Evolutionary conservation across 73 alveolate genomes (phyloP), one percentile per base, ranked within the genome.

Genomic region (Diophrys appendiculata): DNA sequence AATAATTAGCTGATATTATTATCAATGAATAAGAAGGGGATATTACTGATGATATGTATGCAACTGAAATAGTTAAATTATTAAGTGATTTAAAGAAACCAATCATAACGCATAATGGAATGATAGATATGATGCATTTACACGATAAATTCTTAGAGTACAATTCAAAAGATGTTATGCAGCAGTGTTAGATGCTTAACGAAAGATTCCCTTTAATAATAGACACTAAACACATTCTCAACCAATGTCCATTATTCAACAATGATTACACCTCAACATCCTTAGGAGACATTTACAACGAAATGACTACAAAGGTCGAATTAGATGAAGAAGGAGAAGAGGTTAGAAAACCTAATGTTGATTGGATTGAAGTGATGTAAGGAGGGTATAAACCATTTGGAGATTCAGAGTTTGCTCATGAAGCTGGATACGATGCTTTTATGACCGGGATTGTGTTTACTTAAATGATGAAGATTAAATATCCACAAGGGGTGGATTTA

Each of bases 401-500:
- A 13, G 78, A 33, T 13, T 22, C 18, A 11, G 28, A 29, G 8
- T n/a, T n/a, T n/a, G 18, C 68, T 35, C 78, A 70, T 30, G 78
- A 70, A 70, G 78, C 78, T 23, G 78, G 78, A 8, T 70, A 27
- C n/a, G 78, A 70, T 70, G 54, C 78, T 1, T 3, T 70, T 1
- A 70, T 70, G 78, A 70, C 78, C 1, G 78, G 78, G n/a, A 67
- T 70, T 28, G 14, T 70, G 30, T 70, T 70, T 70, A n/a, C n/a
- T n/a, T n/a, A n/a, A n/a, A n/a, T n/a, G n/a, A n/a, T n/a, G n/a
- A n/a, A n/a, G n/a, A n/a, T n/a, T n/a, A n/a, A n/a, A n/a, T n/a
- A n/a, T n/a, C n/a, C n/a, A n/a, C n/a, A n/a, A n/a, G n/a, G n/a
- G n/a, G n/a, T n/a, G n/a, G n/a, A n/a, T n/a, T n/a, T n/a, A n/a